Evolutionary conservation across 805 yeast genomes (phyloP), one percentile per base, ranked within the genome.

Genomic region (Metschnikowia reukaufii): DNA sequence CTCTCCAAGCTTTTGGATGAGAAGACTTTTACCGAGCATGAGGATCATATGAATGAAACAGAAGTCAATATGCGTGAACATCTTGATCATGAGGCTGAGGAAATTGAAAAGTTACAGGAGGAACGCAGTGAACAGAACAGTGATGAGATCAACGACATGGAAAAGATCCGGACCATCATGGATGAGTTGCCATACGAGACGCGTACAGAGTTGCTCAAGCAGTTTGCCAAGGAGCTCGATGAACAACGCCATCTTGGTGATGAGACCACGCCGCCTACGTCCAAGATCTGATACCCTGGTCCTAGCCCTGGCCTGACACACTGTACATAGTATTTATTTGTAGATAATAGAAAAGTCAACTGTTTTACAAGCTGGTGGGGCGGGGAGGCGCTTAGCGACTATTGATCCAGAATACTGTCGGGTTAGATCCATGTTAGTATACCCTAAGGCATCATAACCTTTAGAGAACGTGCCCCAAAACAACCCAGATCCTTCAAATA

Each of bases 1-100:
- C 63, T 72, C 39, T 70, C 74, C 29, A 69, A 64, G 50, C 60
- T 72, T 20, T 58, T 72, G 35, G 75, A 72, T 42, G 74, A 70
- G 45, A 62, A 69, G 10, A 60, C 64, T 10, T 51, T 51, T 36
- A 51, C 56, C 32, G 59, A 55, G 18, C 50, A 54, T n/a, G 58
- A 50, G 37, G 54, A 58, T 23, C 54, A 48, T 39, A 44, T 56
- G 35, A 37, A 55, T n/a, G 68, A 60, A 12, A 58, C 53, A 15
- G 67, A 63, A 25, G 47, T 52, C 23, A 65, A 61, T 27, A 56
- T 55, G 44, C 65, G 62, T 36, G 63, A 59, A 18, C 52, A 58
- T 16, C 45, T 59, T 10, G 61, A 65, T 44, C 59, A 49, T 30
- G 63, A 64, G 43, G 65, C 63, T 6, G 62, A 57, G 30, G 56